Base-by-base conservation (phyloP, 2,329 filamentous ascomycete species). In the Pseudogymnoascus sp. region DNA sequence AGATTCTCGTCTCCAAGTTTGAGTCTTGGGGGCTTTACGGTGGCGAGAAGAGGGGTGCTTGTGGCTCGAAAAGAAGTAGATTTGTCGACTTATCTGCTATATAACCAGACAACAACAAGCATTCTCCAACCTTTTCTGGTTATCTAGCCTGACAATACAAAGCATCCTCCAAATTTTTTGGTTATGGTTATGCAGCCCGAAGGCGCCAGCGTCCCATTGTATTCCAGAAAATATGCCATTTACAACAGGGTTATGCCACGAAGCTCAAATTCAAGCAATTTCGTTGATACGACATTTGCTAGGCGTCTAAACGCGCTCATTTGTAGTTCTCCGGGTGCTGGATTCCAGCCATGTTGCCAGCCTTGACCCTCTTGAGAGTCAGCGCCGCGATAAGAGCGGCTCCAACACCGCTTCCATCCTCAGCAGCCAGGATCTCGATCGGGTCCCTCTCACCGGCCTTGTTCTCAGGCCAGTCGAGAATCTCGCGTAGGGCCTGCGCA, bases 351-450 rank as follows among this genome's bases (percentile, higher is more conserved):
- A 85, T 66, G 70, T 87, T 88, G 61, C 85, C 85, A 60, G 80
- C 78, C 72, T 83, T 78, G 65, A 87, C 83, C 61, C 85, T 77
- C 80, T 88, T 83, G 66, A 87, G 75, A 12, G 85, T 88, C 72
- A 88, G 72, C 11, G 85, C 85, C 6, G 94, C 94, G 79, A 99
- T 97, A 65, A 99, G 78, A 4, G 94, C 94, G 49, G 93, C 94
- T 68, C 93, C 93, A n/a, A 97, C 94, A 83, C 93, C 94, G 67
- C 89, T 93, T 67, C 94, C 94, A 74, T 99, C 94, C 78, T 99
- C 94, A 65, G 94, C 92, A 55, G 92, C 88, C 67, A 93, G 76
- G 68, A 97, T 86, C 78, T 92, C 88, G 62, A 99, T 83, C 6
- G 92, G 92, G 71, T 97, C 92, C 74, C 92, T 88, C 71, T 90